Conservation (phyloP, 2,329 filamentous ascomycete genomes). For the Cordyceps militaris region DNA sequence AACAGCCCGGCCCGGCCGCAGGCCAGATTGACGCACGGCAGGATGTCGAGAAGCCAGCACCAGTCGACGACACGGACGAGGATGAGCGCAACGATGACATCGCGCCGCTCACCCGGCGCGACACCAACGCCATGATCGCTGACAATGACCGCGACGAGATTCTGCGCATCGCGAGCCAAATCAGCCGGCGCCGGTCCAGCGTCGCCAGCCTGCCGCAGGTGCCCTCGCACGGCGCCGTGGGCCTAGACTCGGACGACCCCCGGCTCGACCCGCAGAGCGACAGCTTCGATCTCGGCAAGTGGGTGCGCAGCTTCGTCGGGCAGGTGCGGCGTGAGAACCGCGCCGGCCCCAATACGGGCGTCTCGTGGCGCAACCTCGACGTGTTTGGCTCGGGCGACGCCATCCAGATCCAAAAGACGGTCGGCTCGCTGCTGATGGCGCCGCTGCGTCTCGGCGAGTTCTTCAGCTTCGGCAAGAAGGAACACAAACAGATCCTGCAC, state of each 20-base stretch:
- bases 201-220: conserved; percentile 14
- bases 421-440: conserved; percentile 50
- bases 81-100: neutral
- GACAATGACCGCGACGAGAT: conserved; percentile 30
- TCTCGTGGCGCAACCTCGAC: conserved; percentile 58
- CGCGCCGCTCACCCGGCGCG: conserved; percentile 7
- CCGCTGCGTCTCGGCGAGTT: conserved; percentile 52
- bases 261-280: conserved; percentile 31
- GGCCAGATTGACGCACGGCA: conserved; percentile 10
- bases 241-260: conserved; percentile 36
- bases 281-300: conserved; percentile 35
- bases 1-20: neutral
- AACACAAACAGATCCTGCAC: conserved; percentile 53
- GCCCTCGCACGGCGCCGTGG: conserved; percentile 1
- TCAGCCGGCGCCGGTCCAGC: conserved; percentile 29
- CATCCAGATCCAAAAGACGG: conserved; percentile 61
- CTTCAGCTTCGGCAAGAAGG: conserved; percentile 38
- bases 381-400: conserved; percentile 61
- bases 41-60: conserved; percentile 3
- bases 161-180: conserved; percentile 31
- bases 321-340: conserved; percentile 49
- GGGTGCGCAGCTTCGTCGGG: conserved; percentile 32
- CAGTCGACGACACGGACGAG: neutral
- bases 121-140: conserved; percentile 22
- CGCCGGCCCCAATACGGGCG: conserved; percentile 45